These are phyloP conservation scores for Citrus hindsii DNA, from an alignment of 345 rosid species.

Conservation along the genomic window DNA sequence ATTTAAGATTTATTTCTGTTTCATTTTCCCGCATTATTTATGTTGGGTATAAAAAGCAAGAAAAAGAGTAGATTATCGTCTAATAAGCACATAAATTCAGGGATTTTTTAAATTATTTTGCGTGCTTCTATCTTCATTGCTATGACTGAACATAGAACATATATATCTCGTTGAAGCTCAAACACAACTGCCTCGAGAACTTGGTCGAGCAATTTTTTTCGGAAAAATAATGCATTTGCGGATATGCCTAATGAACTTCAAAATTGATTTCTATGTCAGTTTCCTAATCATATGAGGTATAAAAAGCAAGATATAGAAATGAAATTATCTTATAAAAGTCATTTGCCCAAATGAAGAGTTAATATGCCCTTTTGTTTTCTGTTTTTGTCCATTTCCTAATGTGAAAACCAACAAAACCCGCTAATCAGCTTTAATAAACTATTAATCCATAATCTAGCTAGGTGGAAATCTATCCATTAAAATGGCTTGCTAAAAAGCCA, in stretches of 20 bases:
- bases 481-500: neutral
- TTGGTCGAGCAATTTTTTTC: no score
- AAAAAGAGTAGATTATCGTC: neutral
- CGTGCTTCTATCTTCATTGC: neutral
- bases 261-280: neutral
- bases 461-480: neutral
- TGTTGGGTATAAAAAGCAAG: neutral
- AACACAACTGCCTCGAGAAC: no score
- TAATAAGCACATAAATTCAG: neutral
- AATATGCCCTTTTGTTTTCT: neutral
- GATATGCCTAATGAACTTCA: neutral
- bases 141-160: neutral
- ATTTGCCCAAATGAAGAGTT: neutral
- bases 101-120: neutral
- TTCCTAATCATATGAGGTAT: neutral
- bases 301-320: neutral
- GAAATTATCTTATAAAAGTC: neutral
- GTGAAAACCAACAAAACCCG: slow-evolving; percentile 15
- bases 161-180: no score
- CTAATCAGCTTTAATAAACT: neutral
- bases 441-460: slow-evolving; percentile 3
- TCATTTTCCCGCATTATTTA: neutral
- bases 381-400: neutral
- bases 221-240: neutral
- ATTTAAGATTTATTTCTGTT: neutral